Evolutionary conservation across 2,329 filamentous ascomycete genomes (phyloP).

Genomic region (Trichoderma simmonsii): DNA sequence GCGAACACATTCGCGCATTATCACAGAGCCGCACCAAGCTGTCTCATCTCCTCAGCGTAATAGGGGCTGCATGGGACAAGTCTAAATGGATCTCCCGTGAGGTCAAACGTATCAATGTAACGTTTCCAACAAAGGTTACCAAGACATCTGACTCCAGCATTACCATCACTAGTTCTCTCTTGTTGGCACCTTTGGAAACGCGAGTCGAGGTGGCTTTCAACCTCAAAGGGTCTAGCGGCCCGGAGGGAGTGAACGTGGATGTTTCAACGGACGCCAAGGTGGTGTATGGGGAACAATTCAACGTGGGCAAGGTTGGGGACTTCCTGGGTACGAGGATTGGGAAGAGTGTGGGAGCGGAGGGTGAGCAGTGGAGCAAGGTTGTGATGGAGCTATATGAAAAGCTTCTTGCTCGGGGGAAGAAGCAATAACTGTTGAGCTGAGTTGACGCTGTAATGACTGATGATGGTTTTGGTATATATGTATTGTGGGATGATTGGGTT

Average conservation of each 20-base stretch:
- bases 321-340: constrained; percentile 59
- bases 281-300: constrained; percentile 76
- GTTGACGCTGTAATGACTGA: constrained; percentile 29
- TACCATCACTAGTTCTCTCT: constrained; percentile 56
- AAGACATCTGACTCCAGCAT: constrained; percentile 65
- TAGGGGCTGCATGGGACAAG: constrained; percentile 64
- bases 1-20: constrained; percentile 62
- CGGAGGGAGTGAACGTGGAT: constrained; percentile 52
- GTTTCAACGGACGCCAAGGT: constrained; percentile 57
- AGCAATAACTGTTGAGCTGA: constrained; percentile 31
- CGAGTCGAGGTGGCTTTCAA: constrained; percentile 63
- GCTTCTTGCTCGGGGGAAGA: constrained; percentile 54
- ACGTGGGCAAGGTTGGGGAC: constrained; percentile 70
- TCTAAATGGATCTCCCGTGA: constrained; percentile 58
- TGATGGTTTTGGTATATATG: constrained; percentile 24
- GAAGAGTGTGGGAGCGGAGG: constrained; percentile 35
- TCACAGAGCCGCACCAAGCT: constrained; percentile 56
- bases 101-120: constrained; percentile 59
- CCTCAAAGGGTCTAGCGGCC: constrained; percentile 46
- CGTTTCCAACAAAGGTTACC: constrained; percentile 61
- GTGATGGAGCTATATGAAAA: constrained; percentile 54
- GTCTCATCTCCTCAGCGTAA: constrained; percentile 54
- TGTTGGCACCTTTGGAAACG: constrained; percentile 63
- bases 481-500: constrained; percentile 3
- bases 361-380: constrained; percentile 52